These are phyloP conservation scores for Macadamia integrifolia DNA, from an alignment of 164 flowering plant species.

Conservation along the genomic window DNA sequence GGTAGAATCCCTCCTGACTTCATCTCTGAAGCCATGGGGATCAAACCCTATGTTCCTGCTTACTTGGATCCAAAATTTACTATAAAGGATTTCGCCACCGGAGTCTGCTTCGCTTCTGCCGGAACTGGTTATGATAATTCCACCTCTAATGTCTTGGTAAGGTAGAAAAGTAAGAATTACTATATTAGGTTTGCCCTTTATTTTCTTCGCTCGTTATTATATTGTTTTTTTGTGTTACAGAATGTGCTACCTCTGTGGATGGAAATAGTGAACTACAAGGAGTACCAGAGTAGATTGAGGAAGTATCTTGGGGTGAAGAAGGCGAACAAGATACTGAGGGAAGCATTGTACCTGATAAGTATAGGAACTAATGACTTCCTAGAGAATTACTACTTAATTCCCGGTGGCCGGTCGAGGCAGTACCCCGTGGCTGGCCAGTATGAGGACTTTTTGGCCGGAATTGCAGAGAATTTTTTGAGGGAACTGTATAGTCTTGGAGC, in stretches of 20 bases:
- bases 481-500: conserved; percentile 40
- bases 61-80: conserved; percentile 52
- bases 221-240: conserved; percentile 25
- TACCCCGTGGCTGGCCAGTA: conserved; percentile 16
- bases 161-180: conserved; percentile 3
- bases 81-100: conserved; percentile 50
- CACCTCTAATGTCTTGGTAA: conserved; percentile 56
- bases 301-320: conserved; percentile 29
- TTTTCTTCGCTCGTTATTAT: too few species aligned
- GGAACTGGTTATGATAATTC: conserved; percentile 70
- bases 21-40: conserved; percentile 52
- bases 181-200: too few species aligned
- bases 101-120: conserved; percentile 74
- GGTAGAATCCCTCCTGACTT: conserved; percentile 58
- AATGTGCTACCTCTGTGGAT: conserved; percentile 61
- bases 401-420: conserved; percentile 11
- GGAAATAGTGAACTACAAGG: conserved; percentile 59
- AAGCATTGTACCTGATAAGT: conserved; percentile 54
- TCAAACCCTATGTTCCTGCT: conserved; percentile 51
- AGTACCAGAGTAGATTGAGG: conserved; percentile 42
- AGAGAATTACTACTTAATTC: conserved; percentile 24
- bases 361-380: conserved; percentile 73
- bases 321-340: conserved; percentile 29
- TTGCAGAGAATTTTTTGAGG: conserved; percentile 31
- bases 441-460: conserved; percentile 31